Base-by-base conservation (phyloP, 2,329 filamentous ascomycete species). In the Clarireedia homoeocarpa region DNA sequence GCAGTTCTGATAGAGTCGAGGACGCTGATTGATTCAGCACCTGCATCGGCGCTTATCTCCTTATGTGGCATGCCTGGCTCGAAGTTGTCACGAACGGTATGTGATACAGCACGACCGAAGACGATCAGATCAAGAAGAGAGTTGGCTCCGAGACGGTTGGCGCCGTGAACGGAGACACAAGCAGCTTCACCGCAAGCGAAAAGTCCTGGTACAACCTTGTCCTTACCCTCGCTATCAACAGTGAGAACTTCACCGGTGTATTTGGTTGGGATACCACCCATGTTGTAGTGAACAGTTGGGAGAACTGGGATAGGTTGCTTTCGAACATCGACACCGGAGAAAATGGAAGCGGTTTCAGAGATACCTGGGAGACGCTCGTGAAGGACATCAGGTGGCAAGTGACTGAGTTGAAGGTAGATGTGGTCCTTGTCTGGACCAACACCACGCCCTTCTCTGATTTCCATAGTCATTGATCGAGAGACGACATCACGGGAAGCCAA, bases 11-110 rank as follows among this genome's bases (percentile, higher is more conserved):
- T 56, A 62, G 59, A 26, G 78, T 96, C 92, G 60, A 96, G 85
- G 55, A 88, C 82, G 71, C 85, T 81, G 68, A 96, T 95, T 59
- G 89, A 88, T 51, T 92, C 85, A 58, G 91, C 87, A 74, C 89
- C 92, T 60, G 90, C 70, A 6, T 71, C 69, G 4, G 70, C 61
- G 58, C 74, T 70, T 59, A 92, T 77, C 55, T 89, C 85, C 75
- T 88, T 85, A 71, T 89, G 55, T 72, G 71, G 7, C 63, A 62
- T n/a, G 69, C 69, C 50, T 73, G 74, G 61, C 72, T 71, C 26
- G 72, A 66, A 20, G 72, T 75, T 62, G 67, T 71, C 92, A 63
- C 91, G 89, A 75, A 97, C 95, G 60, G 89, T 95, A 81, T 96
- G 92, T 56, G 91, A 94, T 61, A 97, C 92, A 64, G 75, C 75